phyloP scores from a whole-genome alignment of 2,329 filamentous ascomycete genomes.

The Teratosphaeria gauchensis region DNA sequence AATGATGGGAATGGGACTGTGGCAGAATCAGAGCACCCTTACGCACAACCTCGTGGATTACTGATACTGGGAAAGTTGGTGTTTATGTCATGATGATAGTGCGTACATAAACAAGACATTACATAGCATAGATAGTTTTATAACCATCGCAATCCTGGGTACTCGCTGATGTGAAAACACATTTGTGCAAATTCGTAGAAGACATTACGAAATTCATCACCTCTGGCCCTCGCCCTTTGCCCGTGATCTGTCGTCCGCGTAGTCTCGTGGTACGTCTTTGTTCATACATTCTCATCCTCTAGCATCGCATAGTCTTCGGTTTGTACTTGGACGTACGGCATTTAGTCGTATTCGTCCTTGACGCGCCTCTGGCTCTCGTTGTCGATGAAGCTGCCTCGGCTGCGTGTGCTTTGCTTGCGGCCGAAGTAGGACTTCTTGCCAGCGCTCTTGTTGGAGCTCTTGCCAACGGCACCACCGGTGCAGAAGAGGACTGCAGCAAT shows the following conservation, averaged over 20 bases:
- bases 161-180: background rate
- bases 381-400: slow-evolving; percentile 46
- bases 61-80: background rate
- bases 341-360: slow-evolving; percentile 60
- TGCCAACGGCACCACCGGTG: slow-evolving; percentile 45
- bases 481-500: slow-evolving; percentile 60
- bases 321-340: background rate
- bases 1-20: background rate
- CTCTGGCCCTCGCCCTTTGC: background rate
- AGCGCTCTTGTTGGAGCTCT: slow-evolving; percentile 28
- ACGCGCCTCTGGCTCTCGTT: slow-evolving; percentile 50
- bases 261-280: background rate
- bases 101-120: background rate
- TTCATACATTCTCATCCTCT: background rate
- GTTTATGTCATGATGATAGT: background rate
- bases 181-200: background rate
- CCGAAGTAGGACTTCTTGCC: slow-evolving; percentile 36
- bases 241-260: background rate
- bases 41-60: background rate
- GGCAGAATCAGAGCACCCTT: background rate
- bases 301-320: background rate
- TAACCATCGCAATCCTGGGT: background rate
- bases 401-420: slow-evolving; percentile 40
- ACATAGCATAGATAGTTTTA: background rate
- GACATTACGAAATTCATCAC: background rate